Evolutionary conservation across 176 grass and related monocot species (phyloP), one percentile per base, ranked within the genome.

Genomic region (Phyllostachys edulis): DNA sequence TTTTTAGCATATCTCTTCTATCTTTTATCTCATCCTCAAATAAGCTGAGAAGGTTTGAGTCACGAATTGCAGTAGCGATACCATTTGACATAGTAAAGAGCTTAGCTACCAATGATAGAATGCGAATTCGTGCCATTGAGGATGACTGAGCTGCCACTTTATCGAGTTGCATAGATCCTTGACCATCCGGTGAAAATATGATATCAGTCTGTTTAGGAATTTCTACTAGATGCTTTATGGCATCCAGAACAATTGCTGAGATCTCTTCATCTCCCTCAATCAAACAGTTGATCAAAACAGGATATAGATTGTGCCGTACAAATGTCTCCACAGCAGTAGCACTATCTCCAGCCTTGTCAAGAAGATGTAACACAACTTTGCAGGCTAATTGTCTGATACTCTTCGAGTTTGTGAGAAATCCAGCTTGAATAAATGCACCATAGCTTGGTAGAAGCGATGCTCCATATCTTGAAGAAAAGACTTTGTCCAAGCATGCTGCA

Each of bases 21-120:
- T 95, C 87, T 67, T 95, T 98, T 59, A 98, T 98, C 85, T 94
- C 96, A 5, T 61, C 45, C 87, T 90, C 91, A 95, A 94, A 98
- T 86, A 98, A 87, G 63, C 88, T 92, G 63, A 96, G 91, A 72
- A 98, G 96, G 67, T 92, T 77, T 20, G 76, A 96, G 77, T 85
- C 78, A 69, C 76, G 69, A 84, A 98, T 90, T 79, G 82, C 77
- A 41, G 86, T 84, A 79, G 89, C 93, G 78, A 86, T 68, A 85
- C 78, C 85, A 47, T 69, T 90, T 80, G 93, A 93, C 78, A 93
- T 69, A 47, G 80, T 84, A 80, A 95, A 98, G 46, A 98, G 87
- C 77, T 95, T 98, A 71, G 87, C 91, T 80, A 98, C 77, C 63
- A 98, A 82, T 69, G 93, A 88, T 77, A 98, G 86, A 91, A 98